Evolutionary conservation across 495 filamentous ascomycete species (phyloP), one percentile per base, ranked within the genome.

Genomic region (Trichoderma erinaceum): DNA sequence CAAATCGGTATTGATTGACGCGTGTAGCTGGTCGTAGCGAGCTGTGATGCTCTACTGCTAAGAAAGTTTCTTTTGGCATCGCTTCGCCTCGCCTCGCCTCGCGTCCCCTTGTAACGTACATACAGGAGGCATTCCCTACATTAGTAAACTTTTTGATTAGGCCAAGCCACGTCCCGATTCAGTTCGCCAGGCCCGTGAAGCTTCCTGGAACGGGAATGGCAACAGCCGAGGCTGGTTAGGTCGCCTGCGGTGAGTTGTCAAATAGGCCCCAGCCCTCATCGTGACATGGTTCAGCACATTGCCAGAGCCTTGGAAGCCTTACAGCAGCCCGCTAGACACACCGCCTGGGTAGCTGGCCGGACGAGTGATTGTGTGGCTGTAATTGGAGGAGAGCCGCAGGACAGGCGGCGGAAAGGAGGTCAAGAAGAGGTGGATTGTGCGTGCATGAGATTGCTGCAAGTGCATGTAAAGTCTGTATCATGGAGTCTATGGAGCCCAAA

Each of bases 271-370:
- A n/a, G n/a, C n/a, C n/a, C n/a, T 23, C 52, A 23, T 61, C 23
- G 52, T 13, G 56, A 61, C 27, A 61, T 61, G 2, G 56, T 61
- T 61, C 56, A 61, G 56, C 56, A 11, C 56, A 61, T 25, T 1
- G n/a, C 8, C 27, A 61, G 56, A 61, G 56, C 56, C 56, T 61
- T 13, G 56, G 56, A 61, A 61, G 56, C 56, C 56, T 61, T 58
- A 48, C 12, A 6, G n/a, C 56, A 29, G 56, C 56, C 35, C 56
- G 56, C 56, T 61, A 61, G 56, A 29, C 29, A 61, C 56, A 61
- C 56, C 56, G 56, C 56, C 35, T 61, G 56, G 16, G 27, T 21
- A 32, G 27, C 56, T 10, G 25, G 10, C 12, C 27, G 27, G 25
- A 29, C 3, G 27, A 18, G 16, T 25, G 56, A 15, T 61, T 32